A percentile compares a stretch with the other conserved stretches of the same genome.
Evolutionary conservation across 176 grass and related monocot genomes (phyloP).

Genomic region (Aechmea fasciata): DNA sequence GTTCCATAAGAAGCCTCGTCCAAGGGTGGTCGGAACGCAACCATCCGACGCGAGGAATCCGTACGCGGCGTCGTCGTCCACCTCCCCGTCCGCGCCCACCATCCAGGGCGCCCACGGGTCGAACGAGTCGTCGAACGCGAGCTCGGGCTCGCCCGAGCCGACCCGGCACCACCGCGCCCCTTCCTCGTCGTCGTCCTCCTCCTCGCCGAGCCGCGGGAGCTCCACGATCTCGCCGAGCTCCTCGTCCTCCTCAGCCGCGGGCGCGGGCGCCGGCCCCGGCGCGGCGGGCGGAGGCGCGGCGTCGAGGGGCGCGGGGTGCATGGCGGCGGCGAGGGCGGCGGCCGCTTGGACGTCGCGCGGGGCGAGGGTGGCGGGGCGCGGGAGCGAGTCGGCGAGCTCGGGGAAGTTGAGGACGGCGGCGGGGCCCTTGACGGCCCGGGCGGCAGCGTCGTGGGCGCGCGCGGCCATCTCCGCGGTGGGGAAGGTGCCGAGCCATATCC

Average conservation of each 20-base stretch:
- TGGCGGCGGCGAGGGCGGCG: conserved; percentile 55
- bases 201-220: conserved; percentile 44
- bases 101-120: background rate
- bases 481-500: conserved; percentile 96
- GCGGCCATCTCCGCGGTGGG: conserved; percentile 79
- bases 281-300: background rate
- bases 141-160: background rate
- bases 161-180: background rate
- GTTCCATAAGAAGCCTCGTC: background rate
- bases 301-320: conserved; percentile 8
- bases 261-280: background rate
- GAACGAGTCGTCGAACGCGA: background rate
- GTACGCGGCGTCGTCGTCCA: too few relatives aligned
- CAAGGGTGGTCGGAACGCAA: background rate
- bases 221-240: conserved; percentile 49
- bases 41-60: background rate
- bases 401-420: conserved; percentile 90
- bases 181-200: conserved; percentile 12
- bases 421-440: conserved; percentile 65
- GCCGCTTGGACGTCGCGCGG: conserved; percentile 86
- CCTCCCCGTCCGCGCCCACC: background rate
- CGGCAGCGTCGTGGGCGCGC: conserved; percentile 81
- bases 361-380: conserved; percentile 37
- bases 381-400: conserved; percentile 41
- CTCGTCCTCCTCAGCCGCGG: background rate